Evolutionary conservation across 2,329 filamentous ascomycete species (phyloP).

Genomic region (Lachnellula subtilissima): DNA sequence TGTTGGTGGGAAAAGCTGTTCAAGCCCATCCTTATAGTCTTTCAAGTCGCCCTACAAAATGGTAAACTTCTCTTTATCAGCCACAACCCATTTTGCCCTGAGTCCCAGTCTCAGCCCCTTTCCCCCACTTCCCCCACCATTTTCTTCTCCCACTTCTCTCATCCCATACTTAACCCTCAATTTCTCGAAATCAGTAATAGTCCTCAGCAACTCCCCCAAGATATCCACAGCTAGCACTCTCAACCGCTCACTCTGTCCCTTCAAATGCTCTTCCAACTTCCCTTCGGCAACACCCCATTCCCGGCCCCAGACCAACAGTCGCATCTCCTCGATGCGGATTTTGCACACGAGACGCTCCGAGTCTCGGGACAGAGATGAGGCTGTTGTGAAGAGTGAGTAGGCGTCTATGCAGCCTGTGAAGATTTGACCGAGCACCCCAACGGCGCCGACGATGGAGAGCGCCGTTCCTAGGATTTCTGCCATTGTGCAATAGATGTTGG

Average conservation of each 20-base stretch:
- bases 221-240: slow-evolving; percentile 38
- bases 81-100: too few relatives aligned
- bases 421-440: slow-evolving; percentile 43
- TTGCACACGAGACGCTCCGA: slow-evolving; percentile 43
- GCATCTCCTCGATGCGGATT: slow-evolving; percentile 46
- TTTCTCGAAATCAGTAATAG: slow-evolving; percentile 41
- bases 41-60: slow-evolving; percentile 10
- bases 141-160: slow-evolving; percentile 11
- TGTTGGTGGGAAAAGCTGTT: slow-evolving; percentile 41
- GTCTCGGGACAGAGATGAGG: slow-evolving; percentile 39
- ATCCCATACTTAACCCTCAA: slow-evolving; percentile 41
- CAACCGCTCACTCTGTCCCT: slow-evolving; percentile 32
- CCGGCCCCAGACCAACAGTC: slow-evolving; percentile 43
- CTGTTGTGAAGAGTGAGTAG: slow-evolving; percentile 41
- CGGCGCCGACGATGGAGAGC: slow-evolving; percentile 39
- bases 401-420: slow-evolving; percentile 44
- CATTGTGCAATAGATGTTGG: slow-evolving; percentile 20
- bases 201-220: slow-evolving; percentile 39
- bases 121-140: too few relatives aligned
- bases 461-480: slow-evolving; percentile 41
- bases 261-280: slow-evolving; percentile 39
- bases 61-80: too few relatives aligned
- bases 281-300: slow-evolving; percentile 46
- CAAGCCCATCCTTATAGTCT: slow-evolving; percentile 46
- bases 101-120: too few relatives aligned